These are phyloP conservation scores for Rhazya stricta DNA, from an alignment of 257 asterid species.

Conservation along the genomic window DNA sequence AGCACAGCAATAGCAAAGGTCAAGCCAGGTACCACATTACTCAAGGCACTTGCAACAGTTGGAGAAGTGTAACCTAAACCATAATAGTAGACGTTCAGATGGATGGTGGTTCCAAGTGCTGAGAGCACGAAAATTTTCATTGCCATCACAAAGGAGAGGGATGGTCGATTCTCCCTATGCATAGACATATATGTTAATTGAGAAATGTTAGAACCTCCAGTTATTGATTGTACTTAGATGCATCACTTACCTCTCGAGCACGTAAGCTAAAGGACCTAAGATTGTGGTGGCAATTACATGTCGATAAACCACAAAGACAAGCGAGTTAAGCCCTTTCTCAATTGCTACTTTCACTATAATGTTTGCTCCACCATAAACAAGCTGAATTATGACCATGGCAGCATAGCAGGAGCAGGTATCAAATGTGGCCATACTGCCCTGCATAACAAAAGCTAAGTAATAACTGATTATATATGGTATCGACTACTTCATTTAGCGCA, in stretches of 20 bases:
- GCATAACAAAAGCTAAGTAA: too few relatives aligned
- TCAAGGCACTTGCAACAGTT: slow-evolving; percentile 21
- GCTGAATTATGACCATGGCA: slow-evolving; percentile 22
- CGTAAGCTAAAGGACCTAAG: slow-evolving; percentile 22
- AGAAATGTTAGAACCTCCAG: neutral
- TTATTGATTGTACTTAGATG: too few relatives aligned
- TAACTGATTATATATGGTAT: too few relatives aligned
- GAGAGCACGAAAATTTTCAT: slow-evolving; percentile 20
- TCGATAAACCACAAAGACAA: slow-evolving; percentile 18
- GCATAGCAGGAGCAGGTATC: neutral
- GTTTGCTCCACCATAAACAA: slow-evolving; percentile 22
- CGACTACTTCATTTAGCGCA: too few relatives aligned
- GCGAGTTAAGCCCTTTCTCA: slow-evolving; percentile 23
- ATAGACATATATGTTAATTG: too few relatives aligned
- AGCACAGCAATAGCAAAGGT: slow-evolving; percentile 9
- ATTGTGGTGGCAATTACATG: slow-evolving; percentile 16
- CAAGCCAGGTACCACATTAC: slow-evolving; percentile 19
- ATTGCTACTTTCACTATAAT: slow-evolving; percentile 19
- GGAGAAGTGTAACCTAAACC: slow-evolving; percentile 23
- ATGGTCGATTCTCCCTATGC: slow-evolving; percentile 7
- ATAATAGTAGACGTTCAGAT: slow-evolving; percentile 20
- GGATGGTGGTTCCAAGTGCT: slow-evolving; percentile 15
- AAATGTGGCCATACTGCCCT: neutral
- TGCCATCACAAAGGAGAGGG: neutral
- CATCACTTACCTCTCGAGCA: slow-evolving; percentile 15